A percentile compares a stretch with the other conserved stretches of the same genome.
Evolutionary conservation across 768 basidiomycete genomes (phyloP).

Genomic region (Termitomyces eurrhizus): DNA sequence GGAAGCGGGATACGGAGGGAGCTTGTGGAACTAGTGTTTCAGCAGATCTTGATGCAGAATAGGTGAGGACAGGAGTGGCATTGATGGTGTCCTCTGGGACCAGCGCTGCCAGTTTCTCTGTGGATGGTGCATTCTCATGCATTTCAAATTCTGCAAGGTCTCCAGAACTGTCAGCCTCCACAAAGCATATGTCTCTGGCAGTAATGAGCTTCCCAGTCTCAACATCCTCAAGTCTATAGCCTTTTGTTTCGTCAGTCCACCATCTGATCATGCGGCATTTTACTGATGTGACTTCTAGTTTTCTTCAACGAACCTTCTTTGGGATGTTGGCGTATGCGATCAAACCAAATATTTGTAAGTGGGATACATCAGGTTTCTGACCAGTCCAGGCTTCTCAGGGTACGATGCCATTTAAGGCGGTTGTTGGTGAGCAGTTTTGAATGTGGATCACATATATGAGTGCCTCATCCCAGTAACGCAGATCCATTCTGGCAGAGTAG

Average conservation of each 20-base stretch:
- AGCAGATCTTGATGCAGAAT: no score
- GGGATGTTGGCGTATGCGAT: no score
- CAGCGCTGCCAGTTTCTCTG: not conserved
- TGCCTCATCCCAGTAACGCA: not conserved
- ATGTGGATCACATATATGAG: not conserved
- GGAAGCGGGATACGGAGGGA: no score
- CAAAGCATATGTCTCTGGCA: not conserved
- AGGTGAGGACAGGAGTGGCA: not conserved
- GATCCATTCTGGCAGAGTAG: not conserved
- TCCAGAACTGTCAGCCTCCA: not conserved
- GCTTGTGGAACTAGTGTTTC: no score
- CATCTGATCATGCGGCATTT: not conserved
- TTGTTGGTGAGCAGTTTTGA: no score
- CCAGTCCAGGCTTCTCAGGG: not conserved
- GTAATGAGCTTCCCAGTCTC: not conserved
- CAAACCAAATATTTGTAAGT: constrained; percentile 1
- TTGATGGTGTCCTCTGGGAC: not conserved
- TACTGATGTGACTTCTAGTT: not conserved
- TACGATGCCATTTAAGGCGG: no score
- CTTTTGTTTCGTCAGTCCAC: not conserved
- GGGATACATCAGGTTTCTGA: not conserved
- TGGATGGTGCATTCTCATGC: not conserved
- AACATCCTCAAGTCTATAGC: not conserved
- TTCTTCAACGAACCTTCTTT: no score
- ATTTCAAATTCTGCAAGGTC: not conserved